phyloP scores from a whole-genome alignment of 768 basidiomycete genomes.

The Suillus cothurnatus region DNA sequence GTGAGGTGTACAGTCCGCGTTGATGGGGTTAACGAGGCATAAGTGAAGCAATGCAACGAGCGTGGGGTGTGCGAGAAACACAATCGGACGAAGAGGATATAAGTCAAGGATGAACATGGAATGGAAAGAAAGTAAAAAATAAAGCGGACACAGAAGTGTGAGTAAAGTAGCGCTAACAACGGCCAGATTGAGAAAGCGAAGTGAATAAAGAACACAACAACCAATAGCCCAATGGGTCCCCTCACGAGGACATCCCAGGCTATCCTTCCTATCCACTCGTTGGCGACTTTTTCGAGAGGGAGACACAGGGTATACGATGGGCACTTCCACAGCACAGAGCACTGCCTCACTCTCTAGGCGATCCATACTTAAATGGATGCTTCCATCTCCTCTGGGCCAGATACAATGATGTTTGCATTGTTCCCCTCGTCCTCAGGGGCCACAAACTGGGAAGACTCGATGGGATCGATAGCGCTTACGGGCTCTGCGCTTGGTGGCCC shows the following conservation, averaged over 20 bases:
- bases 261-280: conserved; percentile 26
- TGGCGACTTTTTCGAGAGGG: conserved; percentile 4
- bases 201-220: conserved; percentile 58
- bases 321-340: not conserved
- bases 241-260: conserved; percentile 24
- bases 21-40: conserved; percentile 34
- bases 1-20: conserved; percentile 19
- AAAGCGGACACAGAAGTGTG: conserved; percentile 32
- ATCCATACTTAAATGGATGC: not conserved
- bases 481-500: conserved; percentile 23
- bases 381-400: conserved; percentile 5
- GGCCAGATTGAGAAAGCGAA: conserved; percentile 33
- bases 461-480: not conserved
- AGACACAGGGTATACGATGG: not conserved
- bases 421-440: not conserved
- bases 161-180: conserved; percentile 30
- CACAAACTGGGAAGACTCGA: not conserved
- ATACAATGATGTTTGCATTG: not conserved
- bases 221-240: conserved; percentile 57
- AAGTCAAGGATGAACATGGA: conserved; percentile 34
- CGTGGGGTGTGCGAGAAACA: conserved; percentile 27
- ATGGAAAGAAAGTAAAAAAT: conserved; percentile 36
- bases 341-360: not conserved
- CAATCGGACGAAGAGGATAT: conserved; percentile 23
- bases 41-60: conserved; percentile 38